Percentiles rank a stretch among this genome's conserved stretches.
Evolutionary conservation across 306 rosid genomes (phyloP).

Genomic region (Oxytropis ochrocephala): DNA sequence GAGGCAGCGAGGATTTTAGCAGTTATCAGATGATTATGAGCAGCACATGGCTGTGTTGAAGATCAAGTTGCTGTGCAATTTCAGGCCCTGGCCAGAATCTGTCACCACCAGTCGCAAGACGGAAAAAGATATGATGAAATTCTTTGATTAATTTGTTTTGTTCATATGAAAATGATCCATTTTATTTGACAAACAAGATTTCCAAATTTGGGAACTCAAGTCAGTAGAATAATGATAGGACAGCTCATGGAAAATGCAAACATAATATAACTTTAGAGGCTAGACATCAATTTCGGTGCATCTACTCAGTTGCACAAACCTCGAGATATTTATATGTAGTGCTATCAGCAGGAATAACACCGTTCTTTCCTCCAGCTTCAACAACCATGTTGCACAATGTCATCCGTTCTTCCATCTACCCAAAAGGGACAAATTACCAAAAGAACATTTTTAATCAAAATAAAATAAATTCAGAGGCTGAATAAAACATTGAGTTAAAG

Average conservation of each 20-base stretch:
- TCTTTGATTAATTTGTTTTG: no score
- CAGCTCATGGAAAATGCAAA: background rate
- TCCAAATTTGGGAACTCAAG: background rate
- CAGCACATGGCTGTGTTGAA: no score
- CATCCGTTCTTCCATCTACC: constrained; percentile 94
- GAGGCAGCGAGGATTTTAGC: background rate
- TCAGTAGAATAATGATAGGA: background rate
- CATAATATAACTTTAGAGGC: background rate
- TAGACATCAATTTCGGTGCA: constrained; percentile 10
- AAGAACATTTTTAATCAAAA: constrained; percentile 9
- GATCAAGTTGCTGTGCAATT: no score
- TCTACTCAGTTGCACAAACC: constrained; percentile 40
- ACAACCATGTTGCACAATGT: constrained; percentile 93
- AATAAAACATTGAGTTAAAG: background rate
- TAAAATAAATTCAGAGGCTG: background rate
- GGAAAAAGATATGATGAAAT: no score
- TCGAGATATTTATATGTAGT: constrained; percentile 83
- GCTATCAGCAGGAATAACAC: constrained; percentile 75
- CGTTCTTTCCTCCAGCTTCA: constrained; percentile 95
- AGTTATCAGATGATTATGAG: no score
- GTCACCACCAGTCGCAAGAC: no score
- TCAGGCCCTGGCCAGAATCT: no score
- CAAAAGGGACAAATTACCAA: constrained; percentile 20
- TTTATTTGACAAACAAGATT: background rate
- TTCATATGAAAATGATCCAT: no score